Conservation (phyloP, 176 grass and related monocot genomes). For the Elaeis guineensis region DNA sequence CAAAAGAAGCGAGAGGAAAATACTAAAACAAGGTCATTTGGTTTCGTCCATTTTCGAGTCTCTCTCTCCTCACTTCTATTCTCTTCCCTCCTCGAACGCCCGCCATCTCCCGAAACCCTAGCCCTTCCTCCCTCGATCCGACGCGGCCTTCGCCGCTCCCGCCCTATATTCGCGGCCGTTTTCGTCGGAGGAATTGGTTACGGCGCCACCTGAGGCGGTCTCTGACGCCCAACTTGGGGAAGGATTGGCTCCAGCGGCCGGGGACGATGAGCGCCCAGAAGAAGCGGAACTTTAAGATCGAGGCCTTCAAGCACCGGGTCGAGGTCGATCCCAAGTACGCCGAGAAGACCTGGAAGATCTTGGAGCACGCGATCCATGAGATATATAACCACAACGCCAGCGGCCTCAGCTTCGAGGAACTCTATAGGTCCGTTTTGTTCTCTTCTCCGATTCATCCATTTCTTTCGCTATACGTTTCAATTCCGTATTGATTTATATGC, state of each 20-base stretch:
- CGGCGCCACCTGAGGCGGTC: not conserved
- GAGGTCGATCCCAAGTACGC: constrained; percentile 97
- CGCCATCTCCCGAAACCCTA: constrained; percentile 15
- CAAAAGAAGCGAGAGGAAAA: too few relatives aligned
- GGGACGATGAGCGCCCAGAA: constrained; percentile 48
- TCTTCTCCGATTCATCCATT: not conserved
- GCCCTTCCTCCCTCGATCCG: not conserved
- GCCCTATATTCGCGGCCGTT: not conserved
- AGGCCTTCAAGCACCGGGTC: constrained; percentile 84
- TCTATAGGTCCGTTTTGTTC: constrained; percentile 46
- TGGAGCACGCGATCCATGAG: constrained; percentile 89
- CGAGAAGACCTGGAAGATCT: constrained; percentile 87
- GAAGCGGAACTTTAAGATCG: constrained; percentile 93
- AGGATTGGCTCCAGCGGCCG: too few relatives aligned
- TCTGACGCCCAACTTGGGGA: too few relatives aligned
- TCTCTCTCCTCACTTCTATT: too few relatives aligned
- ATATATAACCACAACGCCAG: constrained; percentile 99
- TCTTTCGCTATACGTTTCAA: not conserved
- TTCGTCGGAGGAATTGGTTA: too few relatives aligned
- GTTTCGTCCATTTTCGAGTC: too few relatives aligned
- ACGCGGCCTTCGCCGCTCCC: too few relatives aligned
- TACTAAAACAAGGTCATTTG: too few relatives aligned
- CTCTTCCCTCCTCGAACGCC: not conserved
- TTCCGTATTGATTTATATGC: not conserved
- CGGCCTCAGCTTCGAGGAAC: constrained; percentile 92